phyloP scores from a whole-genome alignment of 495 filamentous ascomycete genomes.

The Tuber aestivum region DNA sequence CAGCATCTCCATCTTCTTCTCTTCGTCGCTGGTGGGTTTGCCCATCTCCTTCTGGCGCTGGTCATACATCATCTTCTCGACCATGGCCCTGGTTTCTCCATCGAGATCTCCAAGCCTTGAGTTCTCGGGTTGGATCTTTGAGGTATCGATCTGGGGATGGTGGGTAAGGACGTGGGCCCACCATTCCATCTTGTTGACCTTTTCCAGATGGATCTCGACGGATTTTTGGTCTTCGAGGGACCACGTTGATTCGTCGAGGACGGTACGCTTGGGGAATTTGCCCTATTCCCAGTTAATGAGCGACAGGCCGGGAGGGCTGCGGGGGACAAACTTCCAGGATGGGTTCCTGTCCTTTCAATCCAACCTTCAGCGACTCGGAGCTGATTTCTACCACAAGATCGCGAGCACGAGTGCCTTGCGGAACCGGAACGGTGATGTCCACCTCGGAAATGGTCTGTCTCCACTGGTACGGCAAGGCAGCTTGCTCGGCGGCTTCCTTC shows the following conservation, averaged over 20 bases:
- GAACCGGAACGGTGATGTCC: slow-evolving; percentile 70
- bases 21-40: slow-evolving; percentile 79
- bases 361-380: slow-evolving; percentile 70
- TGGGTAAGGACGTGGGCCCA: slow-evolving; percentile 83
- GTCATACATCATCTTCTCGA: slow-evolving; percentile 99
- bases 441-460: slow-evolving; percentile 89
- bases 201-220: slow-evolving; percentile 87
- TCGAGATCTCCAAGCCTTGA: slow-evolving; percentile 85
- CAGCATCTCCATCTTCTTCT: slow-evolving; percentile 84
- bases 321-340: slow-evolving; percentile 64
- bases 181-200: slow-evolving; percentile 96
- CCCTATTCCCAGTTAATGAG: slow-evolving; percentile 53
- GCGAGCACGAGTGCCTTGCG: slow-evolving; percentile 72
- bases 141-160: slow-evolving; percentile 85
- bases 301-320: neutral
- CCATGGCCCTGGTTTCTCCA: slow-evolving; percentile 94
- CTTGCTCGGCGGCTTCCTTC: slow-evolving; percentile 81
- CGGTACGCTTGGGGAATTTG: slow-evolving; percentile 71
- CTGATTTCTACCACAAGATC: slow-evolving; percentile 80
- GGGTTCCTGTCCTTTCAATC: slow-evolving; percentile 79
- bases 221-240: slow-evolving; percentile 78
- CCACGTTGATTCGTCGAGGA: slow-evolving; percentile 86
- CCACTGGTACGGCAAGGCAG: slow-evolving; percentile 93
- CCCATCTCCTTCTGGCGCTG: slow-evolving; percentile 95
- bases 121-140: slow-evolving; percentile 90